Evolutionary conservation across 2,329 filamentous ascomycete species (phyloP).

Genomic region (Pestalotiopsis sp.): DNA sequence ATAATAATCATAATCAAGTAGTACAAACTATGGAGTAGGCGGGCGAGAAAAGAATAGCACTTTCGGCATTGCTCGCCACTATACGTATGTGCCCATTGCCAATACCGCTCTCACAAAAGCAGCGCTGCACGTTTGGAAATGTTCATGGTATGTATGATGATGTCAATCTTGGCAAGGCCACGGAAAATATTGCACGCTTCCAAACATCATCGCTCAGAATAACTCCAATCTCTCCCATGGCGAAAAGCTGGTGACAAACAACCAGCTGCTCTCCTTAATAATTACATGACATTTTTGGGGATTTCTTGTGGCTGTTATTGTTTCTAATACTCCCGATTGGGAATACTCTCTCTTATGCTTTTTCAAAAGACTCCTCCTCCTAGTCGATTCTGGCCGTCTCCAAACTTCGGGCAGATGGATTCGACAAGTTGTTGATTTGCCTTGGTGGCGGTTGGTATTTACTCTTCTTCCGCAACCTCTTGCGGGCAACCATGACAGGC

Average conservation of each 20-base stretch:
- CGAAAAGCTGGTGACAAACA: not conserved
- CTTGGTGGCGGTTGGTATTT: conserved; percentile 74
- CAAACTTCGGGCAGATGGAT: conserved; percentile 66
- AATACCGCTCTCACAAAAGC: too few relatives aligned
- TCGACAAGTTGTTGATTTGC: conserved; percentile 80
- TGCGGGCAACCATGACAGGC: conserved; percentile 96
- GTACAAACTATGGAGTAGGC: too few relatives aligned
- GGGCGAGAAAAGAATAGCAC: too few relatives aligned
- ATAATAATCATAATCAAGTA: too few relatives aligned
- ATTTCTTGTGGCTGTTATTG: not conserved
- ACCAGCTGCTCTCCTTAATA: not conserved
- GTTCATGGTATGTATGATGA: not conserved
- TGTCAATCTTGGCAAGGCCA: not conserved
- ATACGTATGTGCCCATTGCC: too few relatives aligned
- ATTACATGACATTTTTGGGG: not conserved
- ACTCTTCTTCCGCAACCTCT: conserved; percentile 83
- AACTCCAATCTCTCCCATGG: not conserved
- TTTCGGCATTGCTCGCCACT: too few relatives aligned
- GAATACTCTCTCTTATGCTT: not conserved
- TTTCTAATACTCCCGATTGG: not conserved
- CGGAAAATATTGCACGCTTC: not conserved
- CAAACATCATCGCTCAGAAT: not conserved
- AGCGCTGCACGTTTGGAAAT: not conserved
- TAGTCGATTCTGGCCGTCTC: conserved; percentile 77
- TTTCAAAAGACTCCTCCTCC: not conserved